Evolutionary conservation across 73 alveolate genomes (phyloP), one percentile per base, ranked within the genome.

Genomic region (Effrenium voratum): DNA sequence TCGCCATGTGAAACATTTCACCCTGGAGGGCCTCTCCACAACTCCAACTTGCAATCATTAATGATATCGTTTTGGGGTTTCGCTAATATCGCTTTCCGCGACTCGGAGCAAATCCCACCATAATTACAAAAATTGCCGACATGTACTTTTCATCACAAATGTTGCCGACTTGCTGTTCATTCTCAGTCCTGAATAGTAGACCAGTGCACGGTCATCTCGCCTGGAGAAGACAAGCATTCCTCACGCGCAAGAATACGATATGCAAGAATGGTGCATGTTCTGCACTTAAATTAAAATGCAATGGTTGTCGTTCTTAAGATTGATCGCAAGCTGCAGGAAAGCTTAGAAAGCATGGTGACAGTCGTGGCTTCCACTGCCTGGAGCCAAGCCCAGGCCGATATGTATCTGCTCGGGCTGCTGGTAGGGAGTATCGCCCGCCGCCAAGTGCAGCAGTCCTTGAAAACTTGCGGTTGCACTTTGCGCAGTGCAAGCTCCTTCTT

Each of bases 361-460:
- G 2, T 13, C 86, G 59, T 76, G 86, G 57, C 34, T 24, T 16
- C 38, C 86, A n/a, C n/a, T 40, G 77, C 77, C 77, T 66, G 77
- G 41, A 16, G 12, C 15, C 77, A 5, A 24, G 24, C 77, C 93
- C 77, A 83, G 28, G 63, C 73, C 93, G 77, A 83, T 83, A 77
- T 83, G 93, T 76, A 83, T 83, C 93, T 83, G 93, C 77, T 83
- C 93, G 6, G 93, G 93, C 93, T 83, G 93, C 79, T 83, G 76
- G 55, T 49, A 49, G 32, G 92, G 92, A 5, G 93, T 50, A 28
- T 83, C 93, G 40, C 28, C 68, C 38, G 57, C 59, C n/a, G n/a
- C n/a, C n/a, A n/a, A n/a, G n/a, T n/a, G n/a, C n/a, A n/a, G n/a
- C n/a, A n/a, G n/a, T n/a, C n/a, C n/a, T n/a, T n/a, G n/a, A n/a